Evolutionary conservation across 1,139 yeast genomes (phyloP).

Genomic region (Kluyveromyces marxianus): DNA sequence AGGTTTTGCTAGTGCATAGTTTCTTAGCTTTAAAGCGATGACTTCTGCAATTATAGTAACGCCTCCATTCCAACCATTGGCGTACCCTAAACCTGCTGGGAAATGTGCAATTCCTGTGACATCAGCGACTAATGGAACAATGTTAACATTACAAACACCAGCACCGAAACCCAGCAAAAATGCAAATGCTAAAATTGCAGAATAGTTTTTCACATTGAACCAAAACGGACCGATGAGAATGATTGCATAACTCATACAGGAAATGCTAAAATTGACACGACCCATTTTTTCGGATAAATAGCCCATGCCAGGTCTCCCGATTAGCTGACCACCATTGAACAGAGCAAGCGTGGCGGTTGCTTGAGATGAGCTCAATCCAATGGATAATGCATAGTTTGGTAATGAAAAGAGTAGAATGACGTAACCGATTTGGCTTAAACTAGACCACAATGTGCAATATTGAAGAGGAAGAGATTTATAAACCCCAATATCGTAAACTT

Average conservation of each 20-base stretch:
- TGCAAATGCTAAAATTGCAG: slow-evolving; percentile 40
- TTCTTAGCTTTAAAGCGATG: slow-evolving; percentile 40
- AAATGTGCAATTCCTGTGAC: slow-evolving; percentile 33
- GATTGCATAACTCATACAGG: slow-evolving; percentile 31
- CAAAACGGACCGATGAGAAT: slow-evolving; percentile 40
- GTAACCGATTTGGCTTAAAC: slow-evolving; percentile 35
- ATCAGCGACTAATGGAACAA: slow-evolving; percentile 49
- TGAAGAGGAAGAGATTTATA: slow-evolving; percentile 30
- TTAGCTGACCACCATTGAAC: slow-evolving; percentile 44
- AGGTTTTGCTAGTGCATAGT: slow-evolving; percentile 27
- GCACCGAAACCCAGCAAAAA: slow-evolving; percentile 41
- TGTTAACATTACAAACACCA: slow-evolving; percentile 51
- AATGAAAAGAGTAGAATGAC: slow-evolving; percentile 43
- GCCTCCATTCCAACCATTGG: slow-evolving; percentile 28
- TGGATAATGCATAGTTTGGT: slow-evolving; percentile 43
- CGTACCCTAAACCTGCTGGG: slow-evolving; percentile 31
- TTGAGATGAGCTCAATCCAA: slow-evolving; percentile 41
- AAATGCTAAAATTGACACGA: slow-evolving; percentile 37
- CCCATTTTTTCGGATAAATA: slow-evolving; percentile 42
- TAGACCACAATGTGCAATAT: slow-evolving; percentile 37
- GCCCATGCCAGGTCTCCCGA: slow-evolving; percentile 51
- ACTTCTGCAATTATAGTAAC: slow-evolving; percentile 36
- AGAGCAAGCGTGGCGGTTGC: slow-evolving; percentile 46
- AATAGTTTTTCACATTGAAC: slow-evolving; percentile 46
- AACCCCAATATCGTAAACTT: slow-evolving; percentile 21